These are phyloP conservation scores for Pontederia crassipes DNA, from an alignment of 176 grass and related monocot species.

Conservation along the genomic window DNA sequence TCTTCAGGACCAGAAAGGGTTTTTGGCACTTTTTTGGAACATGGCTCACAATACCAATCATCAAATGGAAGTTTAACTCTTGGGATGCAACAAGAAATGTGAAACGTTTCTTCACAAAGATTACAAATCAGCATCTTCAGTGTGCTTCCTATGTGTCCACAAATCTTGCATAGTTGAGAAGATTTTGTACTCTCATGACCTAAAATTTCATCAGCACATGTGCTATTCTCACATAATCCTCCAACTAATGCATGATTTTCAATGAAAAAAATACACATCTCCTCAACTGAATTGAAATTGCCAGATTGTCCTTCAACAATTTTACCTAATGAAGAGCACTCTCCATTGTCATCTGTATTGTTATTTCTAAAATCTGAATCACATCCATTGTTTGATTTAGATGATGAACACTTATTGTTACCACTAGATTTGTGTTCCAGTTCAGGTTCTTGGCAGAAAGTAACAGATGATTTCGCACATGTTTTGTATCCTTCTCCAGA, in stretches of 20 bases:
- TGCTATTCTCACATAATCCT: slow-evolving; percentile 9
- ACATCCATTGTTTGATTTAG: slow-evolving; percentile 21
- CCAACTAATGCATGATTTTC: slow-evolving; percentile 42
- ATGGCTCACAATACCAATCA: slow-evolving; percentile 68
- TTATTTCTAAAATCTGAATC: slow-evolving; percentile 23
- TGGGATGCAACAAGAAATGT: slow-evolving; percentile 61
- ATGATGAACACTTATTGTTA: slow-evolving; percentile 11
- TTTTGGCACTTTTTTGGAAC: slow-evolving; percentile 43
- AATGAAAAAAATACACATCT: slow-evolving; percentile 63
- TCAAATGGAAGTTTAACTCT: slow-evolving; percentile 23
- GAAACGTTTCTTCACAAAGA: slow-evolving; percentile 76
- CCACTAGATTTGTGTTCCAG: slow-evolving; percentile 7
- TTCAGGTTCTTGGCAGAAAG: not conserved
- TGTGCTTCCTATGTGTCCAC: slow-evolving; percentile 33
- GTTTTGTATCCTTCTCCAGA: slow-evolving; percentile 2
- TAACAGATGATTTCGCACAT: not conserved
- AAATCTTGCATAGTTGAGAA: slow-evolving; percentile 48
- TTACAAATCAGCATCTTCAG: slow-evolving; percentile 82
- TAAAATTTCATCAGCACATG: slow-evolving; percentile 17
- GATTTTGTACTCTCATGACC: slow-evolving; percentile 22
- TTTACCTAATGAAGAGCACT: slow-evolving; percentile 40
- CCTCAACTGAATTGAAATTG: slow-evolving; percentile 42
- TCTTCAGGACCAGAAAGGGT: not conserved
- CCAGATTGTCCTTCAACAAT: slow-evolving; percentile 13
- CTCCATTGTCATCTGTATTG: slow-evolving; percentile 15